Percentiles rank a stretch among this genome's conserved stretches.
phyloP scores from a whole-genome alignment of 2,329 filamentous ascomycete genomes.

The Aspergillus transmontanensis region DNA sequence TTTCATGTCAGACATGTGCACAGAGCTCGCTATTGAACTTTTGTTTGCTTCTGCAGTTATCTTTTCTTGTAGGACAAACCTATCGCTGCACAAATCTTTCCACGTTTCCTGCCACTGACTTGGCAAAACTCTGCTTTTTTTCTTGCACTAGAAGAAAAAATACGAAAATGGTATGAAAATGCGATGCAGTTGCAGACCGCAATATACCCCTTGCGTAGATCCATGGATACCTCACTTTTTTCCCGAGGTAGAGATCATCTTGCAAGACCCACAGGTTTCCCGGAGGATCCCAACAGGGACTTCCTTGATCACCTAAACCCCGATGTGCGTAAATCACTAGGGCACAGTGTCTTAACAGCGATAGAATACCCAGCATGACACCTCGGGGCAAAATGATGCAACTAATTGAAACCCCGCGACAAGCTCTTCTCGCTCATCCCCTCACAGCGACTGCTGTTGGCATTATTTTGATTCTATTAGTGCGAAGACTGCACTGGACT shows the following conservation, averaged over 20 bases:
- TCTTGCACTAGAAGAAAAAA: no score
- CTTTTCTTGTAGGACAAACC: no score
- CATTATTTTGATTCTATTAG: background rate
- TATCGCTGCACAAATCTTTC: no score
- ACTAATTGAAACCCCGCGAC: background rate
- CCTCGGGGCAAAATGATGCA: background rate
- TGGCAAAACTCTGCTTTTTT: no score
- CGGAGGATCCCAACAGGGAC: background rate
- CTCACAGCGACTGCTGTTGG: background rate
- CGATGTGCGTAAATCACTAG: background rate
- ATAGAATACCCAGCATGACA: background rate
- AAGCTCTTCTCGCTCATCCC: background rate
- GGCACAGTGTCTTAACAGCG: background rate
- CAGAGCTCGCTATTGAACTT: no score
- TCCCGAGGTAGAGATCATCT: background rate
- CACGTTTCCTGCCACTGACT: no score
- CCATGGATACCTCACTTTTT: background rate
- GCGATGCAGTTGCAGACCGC: background rate
- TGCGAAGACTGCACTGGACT: background rate
- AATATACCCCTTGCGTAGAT: background rate
- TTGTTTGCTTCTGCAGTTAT: no score
- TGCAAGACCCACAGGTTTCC: background rate
- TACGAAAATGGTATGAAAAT: no score
- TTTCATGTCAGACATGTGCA: no score
- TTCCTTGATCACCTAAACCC: background rate